Percentiles rank a stretch among this genome's conserved stretches.
phyloP scores from a whole-genome alignment of 495 filamentous ascomycete genomes.

The Hamigera avellanea region DNA sequence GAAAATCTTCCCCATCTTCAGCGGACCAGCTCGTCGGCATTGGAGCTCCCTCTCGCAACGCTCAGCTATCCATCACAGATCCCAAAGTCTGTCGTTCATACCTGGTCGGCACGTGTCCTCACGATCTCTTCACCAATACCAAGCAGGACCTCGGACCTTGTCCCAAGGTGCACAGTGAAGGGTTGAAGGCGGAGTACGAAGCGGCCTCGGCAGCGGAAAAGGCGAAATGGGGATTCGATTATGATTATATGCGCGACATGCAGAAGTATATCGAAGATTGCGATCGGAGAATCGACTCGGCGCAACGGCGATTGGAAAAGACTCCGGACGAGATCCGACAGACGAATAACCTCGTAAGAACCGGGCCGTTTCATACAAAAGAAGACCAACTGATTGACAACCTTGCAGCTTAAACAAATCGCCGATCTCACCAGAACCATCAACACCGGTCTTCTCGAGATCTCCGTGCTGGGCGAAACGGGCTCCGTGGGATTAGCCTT shows the following conservation, averaged over 20 bases:
- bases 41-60: constrained; percentile 54
- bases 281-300: constrained; percentile 82
- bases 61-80: constrained; percentile 81
- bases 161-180: constrained; percentile 80
- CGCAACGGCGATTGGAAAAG: constrained; percentile 87
- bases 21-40: constrained; percentile 75
- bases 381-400: too few relatives aligned
- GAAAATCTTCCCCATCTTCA: constrained; percentile 5
- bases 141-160: constrained; percentile 94
- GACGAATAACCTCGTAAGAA: constrained; percentile 67
- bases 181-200: constrained; percentile 81
- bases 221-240: constrained; percentile 76
- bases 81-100: constrained; percentile 92
- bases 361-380: too few relatives aligned
- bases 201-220: constrained; percentile 52
- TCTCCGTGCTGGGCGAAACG: constrained; percentile 73
- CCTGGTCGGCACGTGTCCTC: constrained; percentile 87
- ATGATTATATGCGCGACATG: constrained; percentile 93
- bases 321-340: constrained; percentile 95
- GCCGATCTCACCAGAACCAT: constrained; percentile 69
- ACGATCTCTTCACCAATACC: constrained; percentile 99
- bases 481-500: constrained; percentile 70
- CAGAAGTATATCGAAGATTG: constrained; percentile 93
- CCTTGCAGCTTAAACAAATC: constrained; percentile 67
- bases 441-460: constrained; percentile 72